A percentile compares a stretch with the other conserved stretches of the same genome.
Conservation (phyloP, 2,329 filamentous ascomycete genomes). For the Arthrobotrys sphaeroides region DNA sequence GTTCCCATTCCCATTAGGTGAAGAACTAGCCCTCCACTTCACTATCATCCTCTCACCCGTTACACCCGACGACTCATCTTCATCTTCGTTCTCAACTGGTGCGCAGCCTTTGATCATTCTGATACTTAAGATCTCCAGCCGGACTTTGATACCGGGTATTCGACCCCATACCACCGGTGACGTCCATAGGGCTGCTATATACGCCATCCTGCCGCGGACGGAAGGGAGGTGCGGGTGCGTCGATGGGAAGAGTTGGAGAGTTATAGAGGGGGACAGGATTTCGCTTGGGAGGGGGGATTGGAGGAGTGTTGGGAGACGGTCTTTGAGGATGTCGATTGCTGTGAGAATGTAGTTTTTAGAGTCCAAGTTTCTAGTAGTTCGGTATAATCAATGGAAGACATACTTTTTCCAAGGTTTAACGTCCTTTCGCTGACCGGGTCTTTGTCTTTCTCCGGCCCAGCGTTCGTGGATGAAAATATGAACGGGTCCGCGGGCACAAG, state of each 20-base stretch:
- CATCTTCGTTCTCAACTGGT: slow-evolving; percentile 65
- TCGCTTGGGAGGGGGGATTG: slow-evolving; percentile 76
- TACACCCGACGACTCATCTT: neutral
- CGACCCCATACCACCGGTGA: slow-evolving; percentile 95
- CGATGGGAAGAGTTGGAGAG: slow-evolving; percentile 75
- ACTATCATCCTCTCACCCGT: slow-evolving; percentile 81
- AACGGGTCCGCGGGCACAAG: neutral
- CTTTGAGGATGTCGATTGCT: slow-evolving; percentile 72
- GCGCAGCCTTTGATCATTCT: slow-evolving; percentile 75
- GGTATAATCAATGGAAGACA: neutral
- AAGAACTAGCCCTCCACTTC: slow-evolving; percentile 77
- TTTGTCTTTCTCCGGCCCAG: slow-evolving; percentile 22
- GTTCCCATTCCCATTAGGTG: slow-evolving; percentile 63
- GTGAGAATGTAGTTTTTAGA: neutral
- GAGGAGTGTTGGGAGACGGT: slow-evolving; percentile 73
- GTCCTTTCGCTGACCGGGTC: slow-evolving; percentile 56
- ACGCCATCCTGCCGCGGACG: slow-evolving; percentile 89
- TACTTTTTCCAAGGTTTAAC: slow-evolving; percentile 57
- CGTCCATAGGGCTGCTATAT: slow-evolving; percentile 93
- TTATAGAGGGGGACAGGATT: slow-evolving; percentile 78
- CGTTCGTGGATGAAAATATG: slow-evolving; percentile 7
- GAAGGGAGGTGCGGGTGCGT: slow-evolving; percentile 88
- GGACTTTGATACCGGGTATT: slow-evolving; percentile 88
- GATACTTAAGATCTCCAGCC: slow-evolving; percentile 85
- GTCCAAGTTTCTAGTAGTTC: no score